Evolutionary conservation across 345 rosid genomes (phyloP).

Genomic region (Ceriops decandra): DNA sequence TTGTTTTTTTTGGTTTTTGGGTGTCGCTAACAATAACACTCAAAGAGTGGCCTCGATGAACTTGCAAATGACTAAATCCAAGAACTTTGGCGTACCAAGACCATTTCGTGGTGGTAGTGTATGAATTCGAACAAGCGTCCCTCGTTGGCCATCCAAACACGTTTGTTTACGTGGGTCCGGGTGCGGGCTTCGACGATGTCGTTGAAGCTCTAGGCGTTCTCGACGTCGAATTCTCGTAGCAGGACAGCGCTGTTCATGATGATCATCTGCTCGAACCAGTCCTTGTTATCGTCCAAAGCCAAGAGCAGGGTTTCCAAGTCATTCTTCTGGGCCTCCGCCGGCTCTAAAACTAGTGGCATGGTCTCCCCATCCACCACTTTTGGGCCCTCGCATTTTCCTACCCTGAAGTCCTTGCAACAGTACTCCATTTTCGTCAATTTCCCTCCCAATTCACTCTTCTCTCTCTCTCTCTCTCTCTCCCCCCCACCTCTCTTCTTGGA

Average conservation of each 20-base stretch:
- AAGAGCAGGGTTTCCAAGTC: slow-evolving; percentile 34
- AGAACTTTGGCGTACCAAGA: slow-evolving; percentile 34
- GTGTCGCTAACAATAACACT: too few relatives aligned
- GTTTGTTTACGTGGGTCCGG: slow-evolving; percentile 48
- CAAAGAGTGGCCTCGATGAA: neutral
- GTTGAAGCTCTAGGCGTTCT: slow-evolving; percentile 48
- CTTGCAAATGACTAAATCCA: neutral
- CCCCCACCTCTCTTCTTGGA: neutral
- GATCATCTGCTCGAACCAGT: slow-evolving; percentile 61
- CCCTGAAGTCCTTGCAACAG: slow-evolving; percentile 43
- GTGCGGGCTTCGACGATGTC: slow-evolving; percentile 53
- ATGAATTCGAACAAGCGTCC: slow-evolving; percentile 69
- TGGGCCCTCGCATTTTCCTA: slow-evolving; percentile 55
- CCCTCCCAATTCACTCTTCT: neutral
- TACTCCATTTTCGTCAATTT: slow-evolving; percentile 28
- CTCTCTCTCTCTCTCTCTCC: neutral
- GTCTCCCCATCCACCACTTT: slow-evolving; percentile 59
- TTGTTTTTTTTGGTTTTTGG: too few relatives aligned
- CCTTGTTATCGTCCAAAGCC: slow-evolving; percentile 37
- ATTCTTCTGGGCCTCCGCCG: slow-evolving; percentile 22
- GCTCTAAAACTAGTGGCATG: slow-evolving; percentile 50
- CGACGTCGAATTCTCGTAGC: slow-evolving; percentile 50
- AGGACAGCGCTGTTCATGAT: slow-evolving; percentile 56
- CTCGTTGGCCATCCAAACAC: slow-evolving; percentile 70
- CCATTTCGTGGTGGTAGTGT: slow-evolving; percentile 71